Percentiles rank a stretch among this genome's conserved stretches.
phyloP scores from a whole-genome alignment of 257 asterid genomes.

The Petunia secreta region DNA sequence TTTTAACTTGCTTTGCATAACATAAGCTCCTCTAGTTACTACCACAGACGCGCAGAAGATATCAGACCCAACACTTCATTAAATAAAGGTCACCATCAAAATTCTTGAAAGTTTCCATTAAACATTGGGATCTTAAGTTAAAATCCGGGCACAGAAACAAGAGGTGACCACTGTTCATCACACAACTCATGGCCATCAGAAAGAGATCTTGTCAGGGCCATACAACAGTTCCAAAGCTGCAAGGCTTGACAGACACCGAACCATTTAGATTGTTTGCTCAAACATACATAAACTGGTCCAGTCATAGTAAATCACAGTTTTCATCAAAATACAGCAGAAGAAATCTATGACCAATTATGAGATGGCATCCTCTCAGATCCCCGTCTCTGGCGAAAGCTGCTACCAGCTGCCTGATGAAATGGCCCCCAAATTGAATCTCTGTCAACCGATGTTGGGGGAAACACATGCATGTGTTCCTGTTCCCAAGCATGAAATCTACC shows the following conservation, averaged over 20 bases:
- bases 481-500: conserved; percentile 60
- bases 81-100: too few relatives aligned
- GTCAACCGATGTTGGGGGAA: conserved; percentile 45
- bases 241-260: conserved; percentile 31
- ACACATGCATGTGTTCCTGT: conserved; percentile 52
- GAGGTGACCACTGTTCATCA: conserved; percentile 51
- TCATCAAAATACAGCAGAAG: conserved; percentile 31
- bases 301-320: conserved; percentile 49
- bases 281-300: conserved; percentile 34
- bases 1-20: too few relatives aligned
- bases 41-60: too few relatives aligned
- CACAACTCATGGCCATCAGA: conserved; percentile 45
- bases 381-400: conserved; percentile 63
- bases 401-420: conserved; percentile 51
- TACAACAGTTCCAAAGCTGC: conserved; percentile 39
- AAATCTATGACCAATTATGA: conserved; percentile 62
- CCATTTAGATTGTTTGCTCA: conserved; percentile 50
- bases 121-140: conserved; percentile 12
- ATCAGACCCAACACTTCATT: too few relatives aligned
- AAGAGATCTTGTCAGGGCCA: conserved; percentile 41
- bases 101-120: conserved; percentile 24
- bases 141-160: conserved; percentile 39
- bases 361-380: conserved; percentile 82
- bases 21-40: too few relatives aligned
- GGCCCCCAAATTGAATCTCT: conserved; percentile 75